Evolutionary conservation across 148 eudicot genomes (phyloP), one percentile per base, ranked within the genome.

Genomic region (Nyssa sinensis): DNA sequence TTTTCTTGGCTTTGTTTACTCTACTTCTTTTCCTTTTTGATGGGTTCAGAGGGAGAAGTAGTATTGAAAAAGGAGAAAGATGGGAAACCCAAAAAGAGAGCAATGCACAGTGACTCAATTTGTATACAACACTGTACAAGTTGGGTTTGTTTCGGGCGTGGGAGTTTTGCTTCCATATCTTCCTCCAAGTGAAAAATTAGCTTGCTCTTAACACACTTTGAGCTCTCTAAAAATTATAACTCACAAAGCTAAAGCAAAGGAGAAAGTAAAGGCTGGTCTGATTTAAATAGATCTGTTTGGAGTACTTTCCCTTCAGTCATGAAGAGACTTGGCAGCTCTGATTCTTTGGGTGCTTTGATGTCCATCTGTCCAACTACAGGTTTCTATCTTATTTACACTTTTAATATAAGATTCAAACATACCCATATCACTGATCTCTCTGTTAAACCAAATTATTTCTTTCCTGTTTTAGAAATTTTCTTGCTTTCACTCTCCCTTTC

Each of bases 251-350:
- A 58, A 35, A 60, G 16, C 58, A 67, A 68, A 39, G n/a, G n/a
- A 74, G 39, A 29, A n/a, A 25, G 32, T 13, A 17, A 35, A 11
- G 64, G 62, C 5, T 30, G 71, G 33, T 62, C 62, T 37, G 75
- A 75, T 74, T 75, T 71, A 13, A 39, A 59, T 59, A 29, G 41
- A 64, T 55, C 64, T 51, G 60, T 58, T 67, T 58, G 2, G 60
- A 62, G 44, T 62, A 76, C 57, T 51, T 59, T 14, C 35, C 24
- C 12, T 19, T 34, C 17, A 35, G 72, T 74, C 64, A 93, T 93
- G 98, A 93, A 93, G 91, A 89, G 93, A 89, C 81, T 80, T 67
- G 49, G 85, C 60, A 88, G 94, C 81, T 84, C 94, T 75, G 94
- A 91, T 78, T 87, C 98, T 24, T 74, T 84, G 79, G 92, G 90